Evolutionary conservation across 2,329 filamentous ascomycete species (phyloP).

Genomic region (Colletotrichum sp.): DNA sequence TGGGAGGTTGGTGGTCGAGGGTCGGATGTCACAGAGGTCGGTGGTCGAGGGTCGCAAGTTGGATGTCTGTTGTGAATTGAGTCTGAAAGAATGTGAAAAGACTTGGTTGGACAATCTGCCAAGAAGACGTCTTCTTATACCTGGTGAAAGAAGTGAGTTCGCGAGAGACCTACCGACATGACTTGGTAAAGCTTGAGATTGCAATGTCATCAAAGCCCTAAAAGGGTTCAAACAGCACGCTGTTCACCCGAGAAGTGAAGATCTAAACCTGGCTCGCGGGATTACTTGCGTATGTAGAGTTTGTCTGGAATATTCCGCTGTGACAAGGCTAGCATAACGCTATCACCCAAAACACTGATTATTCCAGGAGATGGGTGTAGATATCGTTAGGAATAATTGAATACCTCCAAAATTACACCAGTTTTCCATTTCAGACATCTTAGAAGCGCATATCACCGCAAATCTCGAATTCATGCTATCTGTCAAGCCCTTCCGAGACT

Average conservation of each 20-base stretch:
- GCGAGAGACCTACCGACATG: background rate
- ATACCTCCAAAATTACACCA: background rate
- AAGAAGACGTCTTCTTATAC: background rate
- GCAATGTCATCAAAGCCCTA: background rate
- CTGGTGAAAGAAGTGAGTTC: background rate
- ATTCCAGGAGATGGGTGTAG: fast-evolving
- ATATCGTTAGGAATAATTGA: background rate
- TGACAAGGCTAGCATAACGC: background rate
- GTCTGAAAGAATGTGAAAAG: background rate
- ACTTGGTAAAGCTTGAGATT: background rate
- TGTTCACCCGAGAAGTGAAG: background rate
- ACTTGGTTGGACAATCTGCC: background rate
- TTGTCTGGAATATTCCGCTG: background rate
- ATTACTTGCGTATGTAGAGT: background rate
- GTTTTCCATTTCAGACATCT: background rate
- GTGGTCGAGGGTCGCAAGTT: background rate
- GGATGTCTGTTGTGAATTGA: background rate
- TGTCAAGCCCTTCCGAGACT: background rate
- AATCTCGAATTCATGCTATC: background rate
- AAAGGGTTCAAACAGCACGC: background rate
- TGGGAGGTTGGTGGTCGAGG: background rate
- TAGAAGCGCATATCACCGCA: background rate
- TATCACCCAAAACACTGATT: background rate
- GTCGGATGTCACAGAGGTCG: background rate
- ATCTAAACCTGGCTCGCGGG: background rate